These are phyloP conservation scores for Kuraishia cidri DNA, from an alignment of 805 yeast genomes.

Conservation along the genomic window DNA sequence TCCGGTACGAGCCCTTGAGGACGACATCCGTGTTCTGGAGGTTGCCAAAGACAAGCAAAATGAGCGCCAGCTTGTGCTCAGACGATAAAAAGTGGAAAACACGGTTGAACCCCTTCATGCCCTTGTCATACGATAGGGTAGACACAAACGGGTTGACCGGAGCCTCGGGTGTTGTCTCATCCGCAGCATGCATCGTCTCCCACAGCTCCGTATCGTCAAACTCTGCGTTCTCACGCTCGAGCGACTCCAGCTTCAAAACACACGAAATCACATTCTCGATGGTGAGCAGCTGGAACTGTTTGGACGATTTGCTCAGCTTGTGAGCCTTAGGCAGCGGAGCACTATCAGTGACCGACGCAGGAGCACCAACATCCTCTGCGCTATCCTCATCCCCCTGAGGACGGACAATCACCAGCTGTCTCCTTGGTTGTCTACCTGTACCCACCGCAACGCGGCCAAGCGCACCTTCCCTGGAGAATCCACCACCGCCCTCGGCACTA, in stretches of 20 bases:
- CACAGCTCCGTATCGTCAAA: constrained; percentile 48
- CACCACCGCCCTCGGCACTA: constrained; percentile 48
- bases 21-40: constrained; percentile 74
- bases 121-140: constrained; percentile 76
- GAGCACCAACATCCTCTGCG: constrained; percentile 11
- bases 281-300: constrained; percentile 50
- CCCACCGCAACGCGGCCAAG: constrained; percentile 79
- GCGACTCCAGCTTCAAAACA: constrained; percentile 72
- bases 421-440: constrained; percentile 80
- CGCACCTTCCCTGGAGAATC: constrained; percentile 69
- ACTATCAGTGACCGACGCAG: constrained; percentile 10
- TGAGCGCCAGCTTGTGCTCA: constrained; percentile 68
- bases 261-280: constrained; percentile 75
- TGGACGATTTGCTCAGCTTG: constrained; percentile 23
- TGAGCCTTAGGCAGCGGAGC: constrained; percentile 19
- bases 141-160: constrained; percentile 77
- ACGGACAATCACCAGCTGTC: constrained; percentile 57
- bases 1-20: constrained; percentile 70
- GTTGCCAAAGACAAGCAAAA: constrained; percentile 72
- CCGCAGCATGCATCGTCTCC: constrained; percentile 68
- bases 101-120: constrained; percentile 83
- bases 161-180: constrained; percentile 34
- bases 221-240: constrained; percentile 46
- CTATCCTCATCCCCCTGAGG: constrained; percentile 10
- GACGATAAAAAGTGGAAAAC: constrained; percentile 72